Conservation (phyloP, 192 early-diverging fungal genomes). For the Entomortierella lignicola region DNA sequence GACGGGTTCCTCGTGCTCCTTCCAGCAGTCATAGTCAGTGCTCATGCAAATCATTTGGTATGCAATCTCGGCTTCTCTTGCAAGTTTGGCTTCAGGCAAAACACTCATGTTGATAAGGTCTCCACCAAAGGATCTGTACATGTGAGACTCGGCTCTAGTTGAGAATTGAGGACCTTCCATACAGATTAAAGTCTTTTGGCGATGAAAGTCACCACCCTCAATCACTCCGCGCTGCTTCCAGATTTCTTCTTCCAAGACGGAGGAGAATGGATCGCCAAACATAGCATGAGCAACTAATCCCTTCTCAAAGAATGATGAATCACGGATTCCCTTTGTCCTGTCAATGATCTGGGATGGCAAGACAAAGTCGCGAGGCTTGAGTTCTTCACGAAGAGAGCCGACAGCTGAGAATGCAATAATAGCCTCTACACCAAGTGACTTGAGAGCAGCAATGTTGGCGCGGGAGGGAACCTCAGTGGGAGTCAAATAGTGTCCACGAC, state of each 20-base stretch:
- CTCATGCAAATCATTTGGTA: slow-evolving; percentile 99
- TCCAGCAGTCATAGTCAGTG: slow-evolving; percentile 98
- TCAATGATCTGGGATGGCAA: slow-evolving; percentile 96
- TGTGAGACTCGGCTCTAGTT: slow-evolving; percentile 94
- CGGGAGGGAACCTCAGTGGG: slow-evolving; percentile 92
- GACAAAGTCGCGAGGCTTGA: slow-evolving; percentile 94
- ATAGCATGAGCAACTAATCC: slow-evolving; percentile 92
- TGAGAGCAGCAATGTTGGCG: slow-evolving; percentile 98
- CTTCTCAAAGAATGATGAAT: slow-evolving; percentile 92
- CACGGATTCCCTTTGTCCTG: slow-evolving; percentile 96
- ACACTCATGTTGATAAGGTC: slow-evolving; percentile 99
- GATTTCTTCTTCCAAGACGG: slow-evolving; percentile 77
- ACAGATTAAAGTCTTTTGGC: slow-evolving; percentile 88
- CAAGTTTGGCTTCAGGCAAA: slow-evolving; percentile 96
- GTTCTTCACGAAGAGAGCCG: slow-evolving; percentile 94
- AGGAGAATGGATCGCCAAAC: slow-evolving; percentile 96
- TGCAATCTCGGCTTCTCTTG: slow-evolving; percentile 97
- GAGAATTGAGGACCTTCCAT: slow-evolving; percentile 99
- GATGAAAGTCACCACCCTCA: slow-evolving; percentile 76
- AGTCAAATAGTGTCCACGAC: slow-evolving; percentile 86
- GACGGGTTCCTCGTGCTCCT: slow-evolving; percentile 82
- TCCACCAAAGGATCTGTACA: slow-evolving; percentile 95
- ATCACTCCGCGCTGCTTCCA: slow-evolving; percentile 58
- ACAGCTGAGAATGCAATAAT: slow-evolving; percentile 98
- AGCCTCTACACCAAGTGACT: slow-evolving; percentile 90